phyloP scores from a whole-genome alignment of 345 rosid species.

The Bruguiera parviflora region DNA sequence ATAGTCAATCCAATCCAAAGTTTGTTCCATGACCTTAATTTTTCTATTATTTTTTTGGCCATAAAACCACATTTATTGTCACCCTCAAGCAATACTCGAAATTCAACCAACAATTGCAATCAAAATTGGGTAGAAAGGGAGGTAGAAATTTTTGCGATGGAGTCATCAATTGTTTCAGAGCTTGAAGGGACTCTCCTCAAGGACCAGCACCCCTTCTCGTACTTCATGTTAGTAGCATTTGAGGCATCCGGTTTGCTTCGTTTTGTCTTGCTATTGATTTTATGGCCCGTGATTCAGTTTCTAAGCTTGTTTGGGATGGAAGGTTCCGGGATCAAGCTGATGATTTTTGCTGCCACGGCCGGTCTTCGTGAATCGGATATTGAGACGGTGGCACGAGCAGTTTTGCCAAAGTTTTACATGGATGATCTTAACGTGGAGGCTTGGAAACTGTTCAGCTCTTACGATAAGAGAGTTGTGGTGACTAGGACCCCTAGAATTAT shows the following conservation, averaged over 20 bases:
- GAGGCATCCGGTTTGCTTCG: constrained; percentile 81
- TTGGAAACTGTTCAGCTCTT: constrained; percentile 61
- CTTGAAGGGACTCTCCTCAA: constrained; percentile 72
- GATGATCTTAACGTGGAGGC: constrained; percentile 68
- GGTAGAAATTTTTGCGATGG: constrained; percentile 21
- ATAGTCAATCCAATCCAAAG: constrained; percentile 44
- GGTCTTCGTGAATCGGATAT: constrained; percentile 63
- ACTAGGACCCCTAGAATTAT: constrained; percentile 67
- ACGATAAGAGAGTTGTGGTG: constrained; percentile 61
- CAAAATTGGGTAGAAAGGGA: too few relatives aligned
- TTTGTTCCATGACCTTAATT: neutral
- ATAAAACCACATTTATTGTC: constrained; percentile 2
- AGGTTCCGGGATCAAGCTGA: constrained; percentile 51
- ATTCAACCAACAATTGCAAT: neutral
- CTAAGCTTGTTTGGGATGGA: constrained; percentile 44
- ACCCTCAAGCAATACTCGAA: neutral
- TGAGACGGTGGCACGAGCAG: constrained; percentile 78
- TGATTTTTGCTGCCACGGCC: constrained; percentile 61
- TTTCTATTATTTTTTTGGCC: constrained; percentile 6
- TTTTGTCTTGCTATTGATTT: constrained; percentile 47
- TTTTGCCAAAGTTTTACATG: constrained; percentile 77
- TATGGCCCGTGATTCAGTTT: constrained; percentile 64
- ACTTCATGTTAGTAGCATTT: constrained; percentile 88
- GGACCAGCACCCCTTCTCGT: constrained; percentile 57
- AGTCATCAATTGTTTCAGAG: constrained; percentile 68